Percentiles rank a stretch among this genome's conserved stretches.
Evolutionary conservation across 441 rosid genomes (phyloP).

Genomic region (Euphorbia celastroides): DNA sequence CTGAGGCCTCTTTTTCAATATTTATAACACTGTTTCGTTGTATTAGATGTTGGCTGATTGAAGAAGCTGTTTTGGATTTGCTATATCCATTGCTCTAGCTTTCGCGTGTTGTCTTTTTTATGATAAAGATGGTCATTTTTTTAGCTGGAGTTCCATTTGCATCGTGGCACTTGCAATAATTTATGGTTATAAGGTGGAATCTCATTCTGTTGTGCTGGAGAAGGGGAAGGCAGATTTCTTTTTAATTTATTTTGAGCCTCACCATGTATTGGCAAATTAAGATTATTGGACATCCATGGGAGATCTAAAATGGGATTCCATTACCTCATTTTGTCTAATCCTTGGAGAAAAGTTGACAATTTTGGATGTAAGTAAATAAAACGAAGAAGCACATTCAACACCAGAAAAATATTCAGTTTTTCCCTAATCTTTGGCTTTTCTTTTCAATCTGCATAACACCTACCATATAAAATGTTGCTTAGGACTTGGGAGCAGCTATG

Average conservation of each 20-base stretch:
- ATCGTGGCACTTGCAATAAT: not conserved
- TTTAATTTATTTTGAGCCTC: not conserved
- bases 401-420: not conserved
- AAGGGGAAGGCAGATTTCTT: not conserved
- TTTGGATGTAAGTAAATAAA: not conserved
- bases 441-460: not conserved
- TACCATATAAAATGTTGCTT: not conserved
- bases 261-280: not conserved
- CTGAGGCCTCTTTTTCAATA: not conserved
- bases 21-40: not conserved
- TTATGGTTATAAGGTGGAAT: not conserved
- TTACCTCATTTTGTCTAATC: not conserved
- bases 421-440: not conserved
- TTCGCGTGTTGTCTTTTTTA: not conserved
- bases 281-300: not conserved
- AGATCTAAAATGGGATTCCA: not conserved
- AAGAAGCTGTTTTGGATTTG: not conserved
- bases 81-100: not conserved
- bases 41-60: not conserved
- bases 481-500: not conserved
- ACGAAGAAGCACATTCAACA: not conserved
- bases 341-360: not conserved
- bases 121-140: not conserved
- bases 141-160: slow-evolving; percentile 2
- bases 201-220: not conserved